These are phyloP conservation scores for Nemania sp. DNA, from an alignment of 2,329 filamentous ascomycete species.

Conservation along the genomic window DNA sequence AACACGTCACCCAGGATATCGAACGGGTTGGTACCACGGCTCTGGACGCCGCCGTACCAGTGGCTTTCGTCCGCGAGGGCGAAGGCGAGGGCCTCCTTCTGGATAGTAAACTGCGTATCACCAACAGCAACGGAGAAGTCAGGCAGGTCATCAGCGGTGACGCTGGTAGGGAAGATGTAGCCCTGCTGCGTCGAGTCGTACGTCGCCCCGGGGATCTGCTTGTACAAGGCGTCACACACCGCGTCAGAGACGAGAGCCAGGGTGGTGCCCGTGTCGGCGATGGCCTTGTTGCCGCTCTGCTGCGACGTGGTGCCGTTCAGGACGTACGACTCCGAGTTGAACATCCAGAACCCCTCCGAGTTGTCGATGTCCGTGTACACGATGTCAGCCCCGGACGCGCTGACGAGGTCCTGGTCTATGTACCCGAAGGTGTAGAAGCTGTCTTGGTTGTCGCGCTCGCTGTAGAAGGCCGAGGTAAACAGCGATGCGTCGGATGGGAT, in stretches of 20 bases:
- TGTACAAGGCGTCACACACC: constrained; percentile 72
- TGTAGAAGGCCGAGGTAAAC: constrained; percentile 73
- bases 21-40: constrained; percentile 67
- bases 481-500: constrained; percentile 64
- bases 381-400: constrained; percentile 64
- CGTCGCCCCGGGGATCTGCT: constrained; percentile 69
- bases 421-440: constrained; percentile 79
- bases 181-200: constrained; percentile 70
- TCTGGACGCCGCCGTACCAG: constrained; percentile 75
- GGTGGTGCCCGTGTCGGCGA: constrained; percentile 78
- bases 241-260: constrained; percentile 73
- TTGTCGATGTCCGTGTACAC: constrained; percentile 72
- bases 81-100: constrained; percentile 73
- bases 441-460: constrained; percentile 61
- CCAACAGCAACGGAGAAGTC: constrained; percentile 73
- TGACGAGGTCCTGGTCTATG: constrained; percentile 72
- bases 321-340: constrained; percentile 66
- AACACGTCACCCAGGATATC: constrained; percentile 74
- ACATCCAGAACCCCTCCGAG: constrained; percentile 75
- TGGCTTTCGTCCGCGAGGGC: constrained; percentile 63
- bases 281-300: constrained; percentile 69
- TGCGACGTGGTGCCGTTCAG: constrained; percentile 64
- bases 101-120: constrained; percentile 67
- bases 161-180: constrained; percentile 70
- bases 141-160: constrained; percentile 66